Percentiles rank a stretch among this genome's conserved stretches.
phyloP scores from a whole-genome alignment of 208 protist species.

The Balamuthia mandrillaris region DNA sequence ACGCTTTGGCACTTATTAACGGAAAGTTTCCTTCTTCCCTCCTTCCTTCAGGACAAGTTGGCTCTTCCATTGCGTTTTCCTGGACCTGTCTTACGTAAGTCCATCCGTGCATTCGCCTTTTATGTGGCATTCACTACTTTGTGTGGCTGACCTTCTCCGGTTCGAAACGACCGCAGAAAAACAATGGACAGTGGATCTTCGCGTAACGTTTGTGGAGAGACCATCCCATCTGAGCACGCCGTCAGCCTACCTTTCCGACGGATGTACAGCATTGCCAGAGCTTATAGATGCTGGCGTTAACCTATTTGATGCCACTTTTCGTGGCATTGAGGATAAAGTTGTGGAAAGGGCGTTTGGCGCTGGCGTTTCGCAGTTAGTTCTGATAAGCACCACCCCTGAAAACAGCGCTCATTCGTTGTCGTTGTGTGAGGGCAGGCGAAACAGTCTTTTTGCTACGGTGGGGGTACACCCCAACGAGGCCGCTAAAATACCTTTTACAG shows the following conservation, averaged over 20 bases:
- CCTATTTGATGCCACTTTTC: background rate
- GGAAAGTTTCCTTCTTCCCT: no score
- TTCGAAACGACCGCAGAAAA: background rate
- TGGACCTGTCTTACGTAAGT: background rate
- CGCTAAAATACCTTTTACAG: background rate
- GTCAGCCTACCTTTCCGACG: background rate
- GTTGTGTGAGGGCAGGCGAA: background rate
- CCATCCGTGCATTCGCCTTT: background rate
- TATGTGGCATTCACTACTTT: background rate
- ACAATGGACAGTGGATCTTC: background rate
- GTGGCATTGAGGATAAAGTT: background rate
- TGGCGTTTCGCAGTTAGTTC: constrained; percentile 15
- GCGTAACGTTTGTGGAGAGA: constrained; percentile 1
- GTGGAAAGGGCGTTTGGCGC: background rate
- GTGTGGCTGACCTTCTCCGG: background rate
- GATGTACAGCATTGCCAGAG: background rate
- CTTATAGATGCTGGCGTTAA: constrained; percentile 30
- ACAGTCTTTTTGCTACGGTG: constrained; percentile 1
- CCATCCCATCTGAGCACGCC: constrained; percentile 11
- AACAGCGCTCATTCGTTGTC: background rate
- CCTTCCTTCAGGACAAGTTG: constrained; percentile 26
- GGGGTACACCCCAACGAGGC: constrained; percentile 24
- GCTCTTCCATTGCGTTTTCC: constrained; percentile 7
- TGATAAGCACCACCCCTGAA: constrained; percentile 14
- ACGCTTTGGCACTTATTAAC: no score